Base-by-base conservation (phyloP, 345 rosid species). In the Xanthoceras sorbifolium region DNA sequence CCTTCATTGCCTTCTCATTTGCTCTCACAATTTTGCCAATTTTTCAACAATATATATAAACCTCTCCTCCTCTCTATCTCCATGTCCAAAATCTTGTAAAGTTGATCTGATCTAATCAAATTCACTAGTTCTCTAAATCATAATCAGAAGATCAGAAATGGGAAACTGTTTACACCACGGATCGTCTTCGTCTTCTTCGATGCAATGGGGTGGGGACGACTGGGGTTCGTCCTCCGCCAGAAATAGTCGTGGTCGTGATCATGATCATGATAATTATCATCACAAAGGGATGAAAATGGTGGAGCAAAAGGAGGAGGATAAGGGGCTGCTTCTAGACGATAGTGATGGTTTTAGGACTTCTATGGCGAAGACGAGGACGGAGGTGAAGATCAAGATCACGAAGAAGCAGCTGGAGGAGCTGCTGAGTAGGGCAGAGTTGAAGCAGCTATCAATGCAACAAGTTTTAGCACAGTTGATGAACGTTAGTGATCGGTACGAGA, bases 361-460 rank as follows among this genome's bases (percentile, higher is more conserved):
- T 0, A 8, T 78, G 0, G 15, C 72, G 28, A 5, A 46, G 3
- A 26, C 71, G 20, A 32, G 28, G 1, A 76, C 72, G 5, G 86
- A 85, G 72, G 76, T 85, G 18, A 89, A 89, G 88, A 85, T 90
- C 69, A 88, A 83, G 90, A 86, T 88, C 38, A 77, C 88, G 0
- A 90, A 77, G 87, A 84, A 80, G 82, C 90, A 86, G 67, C 74
- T 90, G 68, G 81, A 84, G 83, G 89, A 88, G 73, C 72, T 90
- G 75, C 42, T 90, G 6, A 80, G 89, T 22, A 87, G 65, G 72
- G 83, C 76, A 38, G 88, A 86, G 20, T 61, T 79, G 67, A 82
- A 82, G 67, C 83, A 79, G 68, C 42, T 85, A 63, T 75, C 92
- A 0, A 81, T 82, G 63, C 74, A 87, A 18, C 92, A 85, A 40